Evolutionary conservation across 73 alveolate species (phyloP), one percentile per base, ranked within the genome.

Genomic region (Diophrys appendiculata): DNA sequence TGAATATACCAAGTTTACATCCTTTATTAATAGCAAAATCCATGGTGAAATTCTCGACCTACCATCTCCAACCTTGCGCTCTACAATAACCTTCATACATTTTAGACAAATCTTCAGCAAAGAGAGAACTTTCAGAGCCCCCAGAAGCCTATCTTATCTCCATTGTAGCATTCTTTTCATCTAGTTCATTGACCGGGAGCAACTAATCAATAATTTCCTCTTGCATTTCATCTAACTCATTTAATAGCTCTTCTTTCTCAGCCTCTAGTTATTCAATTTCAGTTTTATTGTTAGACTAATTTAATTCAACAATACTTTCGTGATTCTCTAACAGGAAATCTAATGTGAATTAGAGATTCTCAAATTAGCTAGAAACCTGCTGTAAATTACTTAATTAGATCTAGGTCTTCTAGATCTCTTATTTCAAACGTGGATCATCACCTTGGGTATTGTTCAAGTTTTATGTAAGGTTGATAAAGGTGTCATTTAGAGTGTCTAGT

Each of bases 101-200:
- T 23, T 85, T 81, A 29, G 80, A 54, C 0, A 94, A 35, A 33
- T 94, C 98, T 68, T 89, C 96, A 34, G 96, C 96, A 75, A 94
- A 94, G 3, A 94, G 73, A 33, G 93, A 75, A 14, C 93, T 54
- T 74, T 94, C 98, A 53, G 88, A 67, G 1, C 98, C 98, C 11
- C 98, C 98, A n/a, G 88, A 93, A 0, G 96, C 98, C 54, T 93
- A 84, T 70, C 93, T 82, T 25, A 93, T 67, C 75, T 93, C 98
- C 8, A 93, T 68, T n/a, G 84, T 80, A 29, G 86, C 68, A 79
- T 86, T 83, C 33, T 75, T 79, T 2, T 76, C 76, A 31, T 90
- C 94, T 2, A 52, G 73, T 31, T 69, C 81, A 60, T 69, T 78
- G 72, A 35, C 78, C 32, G 73, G 80, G 26, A 68, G 65, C 53